These are phyloP conservation scores for Starmerella roubikii DNA, from an alignment of 805 yeast species.

Conservation along the genomic window DNA sequence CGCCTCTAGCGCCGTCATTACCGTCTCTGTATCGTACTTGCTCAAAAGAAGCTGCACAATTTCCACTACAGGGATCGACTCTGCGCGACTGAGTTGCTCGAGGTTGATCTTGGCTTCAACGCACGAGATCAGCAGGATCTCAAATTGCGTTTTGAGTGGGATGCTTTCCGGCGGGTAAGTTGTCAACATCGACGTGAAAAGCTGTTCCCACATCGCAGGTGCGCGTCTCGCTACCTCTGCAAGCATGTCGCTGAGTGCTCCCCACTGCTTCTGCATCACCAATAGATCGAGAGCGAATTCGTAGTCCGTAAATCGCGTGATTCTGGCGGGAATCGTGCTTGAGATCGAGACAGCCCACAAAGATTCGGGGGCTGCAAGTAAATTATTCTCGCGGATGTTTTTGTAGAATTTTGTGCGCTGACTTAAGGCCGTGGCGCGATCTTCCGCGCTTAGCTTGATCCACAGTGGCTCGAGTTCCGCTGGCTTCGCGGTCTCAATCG, in stretches of 20 bases:
- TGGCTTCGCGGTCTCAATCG: not conserved
- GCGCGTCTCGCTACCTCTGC: slow-evolving; percentile 3
- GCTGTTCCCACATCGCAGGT: slow-evolving; percentile 14
- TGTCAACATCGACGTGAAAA: not conserved
- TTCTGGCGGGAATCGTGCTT: slow-evolving; percentile 5
- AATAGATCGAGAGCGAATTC: slow-evolving; percentile 12
- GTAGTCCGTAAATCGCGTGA: slow-evolving; percentile 12
- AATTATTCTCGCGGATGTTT: not conserved
- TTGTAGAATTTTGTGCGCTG: slow-evolving; percentile 3
- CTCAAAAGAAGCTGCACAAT: not conserved
- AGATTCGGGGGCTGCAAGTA: not conserved
- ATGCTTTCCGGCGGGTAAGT: not conserved
- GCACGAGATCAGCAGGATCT: not conserved
- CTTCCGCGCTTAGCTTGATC: not conserved
- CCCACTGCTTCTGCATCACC: slow-evolving; percentile 1
- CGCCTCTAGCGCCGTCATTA: slow-evolving; percentile 1
- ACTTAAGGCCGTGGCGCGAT: not conserved
- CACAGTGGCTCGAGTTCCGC: not conserved
- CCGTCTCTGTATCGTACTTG: not conserved
- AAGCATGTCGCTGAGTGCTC: slow-evolving; percentile 1
- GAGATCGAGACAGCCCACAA: slow-evolving; percentile 7
- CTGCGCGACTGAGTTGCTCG: not conserved
- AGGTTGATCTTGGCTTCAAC: not conserved
- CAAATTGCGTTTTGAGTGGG: not conserved
- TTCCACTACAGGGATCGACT: slow-evolving; percentile 3